phyloP scores from a whole-genome alignment of 345 rosid genomes.

The Corchorus capsularis region DNA sequence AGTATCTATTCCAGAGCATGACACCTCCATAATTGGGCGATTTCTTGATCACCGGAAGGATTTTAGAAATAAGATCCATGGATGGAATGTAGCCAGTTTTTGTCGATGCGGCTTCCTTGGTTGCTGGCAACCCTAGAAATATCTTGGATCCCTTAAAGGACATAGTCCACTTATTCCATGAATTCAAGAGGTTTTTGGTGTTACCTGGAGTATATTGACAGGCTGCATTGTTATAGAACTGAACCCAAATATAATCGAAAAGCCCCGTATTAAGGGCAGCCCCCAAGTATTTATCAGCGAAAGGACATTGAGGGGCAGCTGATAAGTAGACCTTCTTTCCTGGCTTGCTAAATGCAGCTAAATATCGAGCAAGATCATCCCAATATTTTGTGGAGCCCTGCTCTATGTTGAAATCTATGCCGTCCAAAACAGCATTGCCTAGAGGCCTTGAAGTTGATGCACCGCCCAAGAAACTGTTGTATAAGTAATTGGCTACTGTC shows the following conservation, averaged over 20 bases:
- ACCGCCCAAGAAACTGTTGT: slow-evolving; percentile 53
- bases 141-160: slow-evolving; percentile 21
- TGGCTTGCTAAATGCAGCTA: slow-evolving; percentile 31
- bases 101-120: not conserved
- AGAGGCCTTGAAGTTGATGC: slow-evolving; percentile 50
- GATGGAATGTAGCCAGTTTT: slow-evolving; percentile 20
- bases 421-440: slow-evolving; percentile 57
- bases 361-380: slow-evolving; percentile 47
- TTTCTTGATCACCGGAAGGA: slow-evolving; percentile 47
- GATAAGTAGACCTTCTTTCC: slow-evolving; percentile 54
- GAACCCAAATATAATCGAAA: slow-evolving; percentile 24
- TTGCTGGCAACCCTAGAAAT: slow-evolving; percentile 19
- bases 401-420: slow-evolving; percentile 61
- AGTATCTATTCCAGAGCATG: slow-evolving; percentile 65
- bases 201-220: slow-evolving; percentile 10
- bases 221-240: slow-evolving; percentile 22
- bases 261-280: slow-evolving; percentile 17
- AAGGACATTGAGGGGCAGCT: slow-evolving; percentile 52
- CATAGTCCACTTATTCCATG: slow-evolving; percentile 25
- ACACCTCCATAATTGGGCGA: slow-evolving; percentile 62
- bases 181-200: not conserved
- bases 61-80: not conserved
- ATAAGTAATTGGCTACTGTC: slow-evolving; percentile 40
- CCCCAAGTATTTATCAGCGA: slow-evolving; percentile 8
- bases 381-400: slow-evolving; percentile 44